Evolutionary conservation across 495 filamentous ascomycete genomes (phyloP).

Genomic region (Aspergillus coremiiformis): DNA sequence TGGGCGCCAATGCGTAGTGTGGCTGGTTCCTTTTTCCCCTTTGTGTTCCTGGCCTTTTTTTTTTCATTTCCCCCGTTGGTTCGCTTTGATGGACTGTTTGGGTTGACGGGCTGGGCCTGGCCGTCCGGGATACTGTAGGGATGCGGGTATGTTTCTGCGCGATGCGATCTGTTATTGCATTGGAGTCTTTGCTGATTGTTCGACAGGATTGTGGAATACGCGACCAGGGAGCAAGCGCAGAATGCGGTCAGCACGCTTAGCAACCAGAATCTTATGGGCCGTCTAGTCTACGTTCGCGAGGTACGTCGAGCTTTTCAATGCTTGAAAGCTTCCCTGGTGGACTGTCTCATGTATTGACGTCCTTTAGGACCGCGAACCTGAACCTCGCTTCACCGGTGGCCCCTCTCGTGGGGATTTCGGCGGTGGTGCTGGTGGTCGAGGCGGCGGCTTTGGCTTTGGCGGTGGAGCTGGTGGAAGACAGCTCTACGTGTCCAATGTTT

Average conservation of each 20-base stretch:
- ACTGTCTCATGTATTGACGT: not conserved
- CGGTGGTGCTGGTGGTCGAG: slow-evolving; percentile 42
- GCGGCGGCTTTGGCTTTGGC: slow-evolving; percentile 39
- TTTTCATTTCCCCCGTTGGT: slow-evolving; percentile 29
- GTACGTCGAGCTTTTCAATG: slow-evolving; percentile 42
- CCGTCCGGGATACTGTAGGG: slow-evolving; percentile 88
- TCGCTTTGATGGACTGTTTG: slow-evolving; percentile 77
- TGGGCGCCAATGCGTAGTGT: slow-evolving; percentile 91
- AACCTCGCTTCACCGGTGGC: slow-evolving; percentile 82
- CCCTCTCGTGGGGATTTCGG: slow-evolving; percentile 64
- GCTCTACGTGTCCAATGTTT: slow-evolving; percentile 96
- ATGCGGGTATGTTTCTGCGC: slow-evolving; percentile 78
- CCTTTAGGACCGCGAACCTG: slow-evolving; percentile 80
- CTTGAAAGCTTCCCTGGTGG: not conserved
- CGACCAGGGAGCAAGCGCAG: slow-evolving; percentile 97
- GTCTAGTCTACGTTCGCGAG: slow-evolving; percentile 97
- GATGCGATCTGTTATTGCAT: not conserved
- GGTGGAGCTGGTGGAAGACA: slow-evolving; percentile 62
- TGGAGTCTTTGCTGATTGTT: slow-evolving; percentile 24
- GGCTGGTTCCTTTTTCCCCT: slow-evolving; percentile 56
- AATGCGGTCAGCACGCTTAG: slow-evolving; percentile 95
- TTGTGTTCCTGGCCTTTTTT: slow-evolving; percentile 32
- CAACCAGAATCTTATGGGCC: slow-evolving; percentile 97
- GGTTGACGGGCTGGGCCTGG: slow-evolving; percentile 99
- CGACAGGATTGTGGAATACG: slow-evolving; percentile 98